A percentile compares a stretch with the other conserved stretches of the same genome.
These are phyloP conservation scores for Aspergillus ochraceus DNA, from an alignment of 2,329 filamentous ascomycete species.

Conservation along the genomic window DNA sequence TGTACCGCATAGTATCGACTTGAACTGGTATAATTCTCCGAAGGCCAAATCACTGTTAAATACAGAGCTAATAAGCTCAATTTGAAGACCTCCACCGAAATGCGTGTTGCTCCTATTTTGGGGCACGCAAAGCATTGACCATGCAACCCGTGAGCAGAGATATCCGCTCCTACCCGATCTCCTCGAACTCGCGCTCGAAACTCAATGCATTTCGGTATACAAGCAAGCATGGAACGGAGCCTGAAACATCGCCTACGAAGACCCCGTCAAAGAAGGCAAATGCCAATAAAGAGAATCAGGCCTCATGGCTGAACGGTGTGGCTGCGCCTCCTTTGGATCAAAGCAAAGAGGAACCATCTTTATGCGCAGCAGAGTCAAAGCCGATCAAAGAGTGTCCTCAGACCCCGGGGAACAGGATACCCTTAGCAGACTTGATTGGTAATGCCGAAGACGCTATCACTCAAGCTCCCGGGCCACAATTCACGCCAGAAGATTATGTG, in stretches of 20 bases:
- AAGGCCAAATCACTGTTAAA: neutral
- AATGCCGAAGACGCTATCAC: conserved; percentile 59
- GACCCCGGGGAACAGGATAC: conserved; percentile 59
- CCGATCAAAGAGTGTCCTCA: conserved; percentile 49
- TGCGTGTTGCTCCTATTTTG: conserved; percentile 23
- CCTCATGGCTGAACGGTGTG: conserved; percentile 37
- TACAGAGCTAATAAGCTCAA: conserved; percentile 3
- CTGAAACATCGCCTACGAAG: conserved; percentile 22
- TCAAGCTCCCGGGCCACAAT: conserved; percentile 46
- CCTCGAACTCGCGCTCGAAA: conserved; percentile 54
- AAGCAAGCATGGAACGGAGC: conserved; percentile 33
- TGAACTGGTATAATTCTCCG: neutral
- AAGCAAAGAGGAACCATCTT: conserved; percentile 18
- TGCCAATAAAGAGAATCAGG: conserved; percentile 49
- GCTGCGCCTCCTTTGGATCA: conserved; percentile 22
- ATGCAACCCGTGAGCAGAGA: conserved; percentile 27
- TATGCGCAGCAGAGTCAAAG: conserved; percentile 27
- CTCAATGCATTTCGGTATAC: conserved; percentile 56
- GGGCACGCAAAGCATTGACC: conserved; percentile 14
- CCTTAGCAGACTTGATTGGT: conserved; percentile 61
- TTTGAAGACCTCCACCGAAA: conserved; percentile 19
- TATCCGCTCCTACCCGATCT: conserved; percentile 40
- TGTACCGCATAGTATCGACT: neutral
- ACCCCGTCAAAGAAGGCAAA: conserved; percentile 26
- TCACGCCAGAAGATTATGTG: conserved; percentile 62